These are phyloP conservation scores for Nigrospora sphaerica DNA, from an alignment of 2,329 filamentous ascomycete genomes.

Conservation along the genomic window DNA sequence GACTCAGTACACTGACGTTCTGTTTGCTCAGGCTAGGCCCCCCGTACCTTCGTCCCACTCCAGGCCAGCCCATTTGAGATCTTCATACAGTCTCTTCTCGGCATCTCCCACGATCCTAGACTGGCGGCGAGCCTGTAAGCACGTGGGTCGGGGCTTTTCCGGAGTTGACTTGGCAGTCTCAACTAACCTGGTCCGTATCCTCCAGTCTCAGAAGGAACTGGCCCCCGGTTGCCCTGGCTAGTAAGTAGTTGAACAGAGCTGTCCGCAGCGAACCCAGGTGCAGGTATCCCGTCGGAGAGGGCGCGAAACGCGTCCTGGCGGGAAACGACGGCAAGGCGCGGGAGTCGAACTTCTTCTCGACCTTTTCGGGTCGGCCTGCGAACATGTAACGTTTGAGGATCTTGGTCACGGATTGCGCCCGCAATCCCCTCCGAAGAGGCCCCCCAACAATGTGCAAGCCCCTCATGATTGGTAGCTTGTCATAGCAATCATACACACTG, in stretches of 20 bases:
- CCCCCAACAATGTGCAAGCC: neutral
- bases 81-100: conserved; percentile 68
- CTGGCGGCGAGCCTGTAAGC: conserved; percentile 31
- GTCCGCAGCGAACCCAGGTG: conserved; percentile 89
- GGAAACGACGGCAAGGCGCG: conserved; percentile 26
- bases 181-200: conserved; percentile 80
- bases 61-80: conserved; percentile 82
- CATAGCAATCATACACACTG: no score
- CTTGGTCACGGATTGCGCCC: conserved; percentile 1
- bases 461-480: neutral
- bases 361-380: conserved; percentile 12
- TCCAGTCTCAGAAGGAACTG: conserved; percentile 89
- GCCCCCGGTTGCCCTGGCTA: conserved; percentile 81
- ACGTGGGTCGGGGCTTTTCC: neutral
- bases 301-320: conserved; percentile 81
- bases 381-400: conserved; percentile 18
- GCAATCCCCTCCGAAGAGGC: neutral
- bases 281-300: conserved; percentile 88
- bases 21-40: neutral
- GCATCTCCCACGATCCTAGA: conserved; percentile 76
- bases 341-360: neutral
- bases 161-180: neutral
- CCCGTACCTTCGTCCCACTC: conserved; percentile 80
- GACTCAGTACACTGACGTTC: conserved; percentile 8
- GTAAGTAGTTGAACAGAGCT: conserved; percentile 88